Conservation (phyloP, 164 flowering plant species). For the Tetracentron sinense region DNA sequence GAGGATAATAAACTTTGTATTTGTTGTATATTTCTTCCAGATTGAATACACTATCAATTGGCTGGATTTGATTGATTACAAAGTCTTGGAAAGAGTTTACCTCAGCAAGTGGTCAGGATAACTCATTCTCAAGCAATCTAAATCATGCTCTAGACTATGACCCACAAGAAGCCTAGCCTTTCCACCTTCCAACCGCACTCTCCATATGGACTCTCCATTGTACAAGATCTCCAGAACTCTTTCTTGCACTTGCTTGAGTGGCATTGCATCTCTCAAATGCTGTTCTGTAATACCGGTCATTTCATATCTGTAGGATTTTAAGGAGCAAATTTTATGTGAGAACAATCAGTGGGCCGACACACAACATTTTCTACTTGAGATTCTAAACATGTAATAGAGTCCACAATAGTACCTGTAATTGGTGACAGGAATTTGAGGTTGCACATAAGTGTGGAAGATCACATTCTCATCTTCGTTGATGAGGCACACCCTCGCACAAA, state of each 20-base stretch:
- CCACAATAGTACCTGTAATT: conserved; percentile 55
- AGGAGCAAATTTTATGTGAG: neutral
- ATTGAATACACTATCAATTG: neutral
- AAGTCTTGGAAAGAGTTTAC: conserved; percentile 13
- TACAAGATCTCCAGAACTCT: conserved; percentile 46
- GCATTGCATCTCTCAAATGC: conserved; percentile 56
- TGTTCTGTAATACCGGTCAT: conserved; percentile 64
- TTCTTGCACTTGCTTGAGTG: conserved; percentile 47
- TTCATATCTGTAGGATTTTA: conserved; percentile 41
- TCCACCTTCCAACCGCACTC: conserved; percentile 43
- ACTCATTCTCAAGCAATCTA: conserved; percentile 48
- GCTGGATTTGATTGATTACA: no score
- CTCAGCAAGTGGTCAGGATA: conserved; percentile 51
- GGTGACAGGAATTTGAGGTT: conserved; percentile 53
- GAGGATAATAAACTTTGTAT: neutral
- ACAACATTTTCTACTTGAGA: neutral
- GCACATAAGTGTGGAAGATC: conserved; percentile 58
- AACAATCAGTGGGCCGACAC: conserved; percentile 6
- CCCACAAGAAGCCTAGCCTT: conserved; percentile 71
- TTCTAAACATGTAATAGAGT: neutral
- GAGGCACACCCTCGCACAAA: conserved; percentile 78
- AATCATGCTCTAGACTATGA: conserved; percentile 53
- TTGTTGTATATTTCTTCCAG: neutral
- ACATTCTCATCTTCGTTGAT: conserved; percentile 69
- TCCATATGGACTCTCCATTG: conserved; percentile 63